phyloP scores from a whole-genome alignment of 345 rosid genomes.

The Euphorbia lathyris region DNA sequence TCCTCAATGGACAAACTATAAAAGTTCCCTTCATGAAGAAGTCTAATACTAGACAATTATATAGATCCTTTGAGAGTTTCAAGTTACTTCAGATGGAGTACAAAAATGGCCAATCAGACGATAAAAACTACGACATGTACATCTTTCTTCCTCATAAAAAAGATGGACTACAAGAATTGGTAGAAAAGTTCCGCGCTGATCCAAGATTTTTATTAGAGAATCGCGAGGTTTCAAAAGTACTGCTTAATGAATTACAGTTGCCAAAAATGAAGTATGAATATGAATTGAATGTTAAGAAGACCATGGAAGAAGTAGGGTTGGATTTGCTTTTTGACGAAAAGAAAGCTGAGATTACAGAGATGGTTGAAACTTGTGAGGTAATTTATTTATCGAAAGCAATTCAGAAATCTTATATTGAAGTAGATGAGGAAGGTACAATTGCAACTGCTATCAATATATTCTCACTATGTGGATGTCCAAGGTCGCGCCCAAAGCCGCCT shows the following conservation, averaged over 20 bases:
- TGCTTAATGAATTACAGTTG: background rate
- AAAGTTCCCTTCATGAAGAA: conserved; percentile 21
- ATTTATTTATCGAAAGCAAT: background rate
- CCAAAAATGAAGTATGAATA: conserved; percentile 1
- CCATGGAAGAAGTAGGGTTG: background rate
- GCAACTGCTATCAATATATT: background rate
- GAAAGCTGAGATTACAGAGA: too few species aligned
- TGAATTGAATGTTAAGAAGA: background rate
- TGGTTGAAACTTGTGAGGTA: background rate
- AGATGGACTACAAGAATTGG: background rate
- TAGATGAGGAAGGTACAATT: background rate
- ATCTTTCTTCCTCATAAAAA: conserved; percentile 8
- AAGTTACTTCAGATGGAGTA: background rate
- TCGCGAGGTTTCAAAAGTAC: background rate
- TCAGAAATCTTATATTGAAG: background rate
- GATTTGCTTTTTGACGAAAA: too few species aligned
- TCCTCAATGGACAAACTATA: conserved; percentile 10
- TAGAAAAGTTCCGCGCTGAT: background rate
- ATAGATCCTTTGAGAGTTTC: conserved; percentile 8
- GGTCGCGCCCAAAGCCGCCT: too few species aligned
- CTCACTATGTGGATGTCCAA: too few species aligned
- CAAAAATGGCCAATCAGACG: too few species aligned
- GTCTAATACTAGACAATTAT: background rate
- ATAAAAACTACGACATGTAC: too few species aligned
- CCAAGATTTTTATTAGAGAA: background rate